Percentiles rank a stretch among this genome's conserved stretches.
Evolutionary conservation across 176 grass and related monocot genomes (phyloP).

Genomic region (Urochloa ruziziensis): DNA sequence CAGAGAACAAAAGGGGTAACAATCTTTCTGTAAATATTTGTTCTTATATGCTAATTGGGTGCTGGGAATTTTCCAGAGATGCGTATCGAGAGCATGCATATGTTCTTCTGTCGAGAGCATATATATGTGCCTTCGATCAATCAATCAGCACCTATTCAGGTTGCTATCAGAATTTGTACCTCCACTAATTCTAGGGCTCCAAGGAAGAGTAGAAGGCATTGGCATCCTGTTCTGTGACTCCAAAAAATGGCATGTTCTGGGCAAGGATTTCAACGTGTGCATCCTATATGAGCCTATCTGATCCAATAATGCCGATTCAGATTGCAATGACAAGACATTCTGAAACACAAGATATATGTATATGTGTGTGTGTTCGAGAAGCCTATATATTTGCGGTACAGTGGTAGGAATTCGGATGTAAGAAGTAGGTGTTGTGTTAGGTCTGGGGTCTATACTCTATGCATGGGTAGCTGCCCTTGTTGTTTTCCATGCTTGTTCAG

Average conservation of each 20-base stretch:
- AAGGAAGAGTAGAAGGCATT: background rate
- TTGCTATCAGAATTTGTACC: conserved; percentile 26
- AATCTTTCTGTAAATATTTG: background rate
- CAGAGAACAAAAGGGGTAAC: background rate
- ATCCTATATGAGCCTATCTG: background rate
- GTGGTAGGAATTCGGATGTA: conserved; percentile 27
- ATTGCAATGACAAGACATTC: background rate
- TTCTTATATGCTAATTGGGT: background rate
- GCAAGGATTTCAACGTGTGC: background rate
- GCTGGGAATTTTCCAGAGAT: background rate
- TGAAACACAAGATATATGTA: background rate
- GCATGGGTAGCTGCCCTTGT: conserved; percentile 18
- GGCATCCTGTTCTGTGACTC: background rate
- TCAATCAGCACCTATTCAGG: background rate
- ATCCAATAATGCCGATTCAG: background rate
- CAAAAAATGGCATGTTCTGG: conserved; percentile 4
- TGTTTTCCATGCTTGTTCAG: conserved; percentile 19
- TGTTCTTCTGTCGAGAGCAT: background rate
- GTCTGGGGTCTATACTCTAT: conserved; percentile 40
- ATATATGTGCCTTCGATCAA: background rate
- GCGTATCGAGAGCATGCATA: background rate
- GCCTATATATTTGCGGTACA: conserved; percentile 10
- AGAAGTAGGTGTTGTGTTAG: conserved; percentile 35
- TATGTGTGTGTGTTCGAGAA: no score
- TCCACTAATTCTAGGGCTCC: background rate